Evolutionary conservation across 202 grass and related monocot species (phyloP).

Genomic region (Setaria viridis): DNA sequence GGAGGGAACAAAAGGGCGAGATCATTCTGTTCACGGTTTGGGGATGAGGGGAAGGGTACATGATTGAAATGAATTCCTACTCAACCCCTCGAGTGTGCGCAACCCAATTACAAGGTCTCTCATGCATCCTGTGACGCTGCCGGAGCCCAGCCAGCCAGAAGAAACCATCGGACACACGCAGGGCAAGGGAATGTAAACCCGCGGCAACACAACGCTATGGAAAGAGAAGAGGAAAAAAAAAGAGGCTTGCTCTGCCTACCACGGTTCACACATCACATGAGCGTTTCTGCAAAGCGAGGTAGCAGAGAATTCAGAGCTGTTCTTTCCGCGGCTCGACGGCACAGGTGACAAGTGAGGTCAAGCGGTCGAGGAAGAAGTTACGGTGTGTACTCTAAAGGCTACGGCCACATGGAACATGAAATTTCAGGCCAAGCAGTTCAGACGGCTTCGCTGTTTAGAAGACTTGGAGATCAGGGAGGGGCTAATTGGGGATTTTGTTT

Average conservation of each 20-base stretch:
- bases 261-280: slow-evolving; percentile 54
- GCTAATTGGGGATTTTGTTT: too few species aligned
- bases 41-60: slow-evolving; percentile 53
- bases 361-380: background rate
- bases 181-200: slow-evolving; percentile 34
- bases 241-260: slow-evolving; percentile 40
- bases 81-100: slow-evolving; percentile 28
- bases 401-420: background rate
- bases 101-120: slow-evolving; percentile 52
- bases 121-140: slow-evolving; percentile 65
- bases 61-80: slow-evolving; percentile 60
- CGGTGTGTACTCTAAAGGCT: background rate
- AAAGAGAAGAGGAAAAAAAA: background rate
- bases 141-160: slow-evolving; percentile 19
- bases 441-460: background rate
- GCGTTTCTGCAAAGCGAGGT: slow-evolving; percentile 26
- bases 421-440: background rate
- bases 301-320: slow-evolving; percentile 1
- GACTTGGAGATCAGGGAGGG: background rate
- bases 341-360: background rate
- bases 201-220: background rate
- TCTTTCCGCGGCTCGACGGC: background rate
- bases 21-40: slow-evolving; percentile 67
- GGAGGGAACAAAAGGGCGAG: background rate
- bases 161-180: slow-evolving; percentile 14